phyloP scores from a whole-genome alignment of 2,329 filamentous ascomycete species.

The Cladophialophora exuberans region DNA sequence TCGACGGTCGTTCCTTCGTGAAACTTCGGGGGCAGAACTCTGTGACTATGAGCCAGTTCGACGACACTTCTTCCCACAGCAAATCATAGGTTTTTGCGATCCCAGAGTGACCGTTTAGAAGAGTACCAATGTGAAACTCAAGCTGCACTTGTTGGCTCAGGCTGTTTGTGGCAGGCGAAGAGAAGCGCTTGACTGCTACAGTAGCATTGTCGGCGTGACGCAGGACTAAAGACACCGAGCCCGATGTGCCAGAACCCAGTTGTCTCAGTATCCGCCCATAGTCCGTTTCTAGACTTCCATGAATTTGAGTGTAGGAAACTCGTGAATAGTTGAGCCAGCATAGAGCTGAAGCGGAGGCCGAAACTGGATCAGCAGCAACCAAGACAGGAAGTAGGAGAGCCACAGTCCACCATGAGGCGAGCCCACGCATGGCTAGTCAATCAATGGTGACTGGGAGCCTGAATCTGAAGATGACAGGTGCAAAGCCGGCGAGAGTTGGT shows the following conservation, averaged over 20 bases:
- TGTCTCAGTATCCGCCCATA: neutral
- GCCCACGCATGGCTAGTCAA: too few relatives aligned
- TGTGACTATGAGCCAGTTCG: neutral
- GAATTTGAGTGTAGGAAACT: neutral
- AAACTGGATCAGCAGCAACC: neutral
- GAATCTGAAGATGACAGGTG: too few relatives aligned
- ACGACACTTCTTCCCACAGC: neutral
- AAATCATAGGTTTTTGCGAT: neutral
- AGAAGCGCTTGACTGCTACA: conserved; percentile 1
- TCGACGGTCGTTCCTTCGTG: neutral
- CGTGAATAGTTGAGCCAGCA: conserved; percentile 2
- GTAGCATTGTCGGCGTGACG: conserved; percentile 3
- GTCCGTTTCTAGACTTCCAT: neutral
- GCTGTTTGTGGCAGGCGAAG: neutral
- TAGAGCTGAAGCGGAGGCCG: neutral
- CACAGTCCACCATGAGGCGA: too few relatives aligned
- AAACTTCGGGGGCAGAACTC: conserved; percentile 1
- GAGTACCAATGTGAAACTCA: conserved; percentile 3
- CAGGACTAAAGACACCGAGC: neutral
- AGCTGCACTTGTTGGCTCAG: neutral
- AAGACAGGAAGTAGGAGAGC: neutral
- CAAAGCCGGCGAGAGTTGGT: too few relatives aligned
- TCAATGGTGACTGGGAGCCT: too few relatives aligned
- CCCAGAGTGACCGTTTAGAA: neutral
- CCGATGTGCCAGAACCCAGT: neutral